Evolutionary conservation across 2,329 filamentous ascomycete species (phyloP).

Genomic region (Rhinocladiella similis): DNA sequence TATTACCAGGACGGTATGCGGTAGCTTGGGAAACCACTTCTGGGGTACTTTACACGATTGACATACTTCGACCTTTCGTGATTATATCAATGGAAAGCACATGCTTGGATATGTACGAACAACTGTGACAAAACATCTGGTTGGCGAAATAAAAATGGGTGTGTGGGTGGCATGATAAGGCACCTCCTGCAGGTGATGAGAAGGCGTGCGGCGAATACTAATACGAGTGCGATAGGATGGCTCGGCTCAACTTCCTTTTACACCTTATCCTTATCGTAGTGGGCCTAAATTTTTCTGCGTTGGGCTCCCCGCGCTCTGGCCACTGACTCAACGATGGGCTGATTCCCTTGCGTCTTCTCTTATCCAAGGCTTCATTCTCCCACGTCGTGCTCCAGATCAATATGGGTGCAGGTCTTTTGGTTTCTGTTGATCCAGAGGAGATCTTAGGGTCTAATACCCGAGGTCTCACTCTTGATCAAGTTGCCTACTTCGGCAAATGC

Average conservation of each 20-base stretch:
- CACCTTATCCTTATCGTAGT: neutral
- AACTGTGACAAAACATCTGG: no score
- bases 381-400: neutral
- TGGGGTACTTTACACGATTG: no score
- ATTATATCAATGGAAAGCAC: no score
- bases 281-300: neutral
- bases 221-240: no score
- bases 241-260: neutral
- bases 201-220: no score
- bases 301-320: neutral
- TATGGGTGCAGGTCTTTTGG: slow-evolving; percentile 25
- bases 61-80: no score
- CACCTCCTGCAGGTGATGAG: neutral
- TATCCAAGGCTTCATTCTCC: neutral
- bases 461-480: slow-evolving; percentile 53
- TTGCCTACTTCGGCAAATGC: slow-evolving; percentile 61
- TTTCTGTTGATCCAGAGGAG: slow-evolving; percentile 21
- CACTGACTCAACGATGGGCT: neutral
- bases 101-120: no score
- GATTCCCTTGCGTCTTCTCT: neutral
- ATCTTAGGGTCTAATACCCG: slow-evolving; percentile 33
- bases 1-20: no score
- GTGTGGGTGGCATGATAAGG: slow-evolving; percentile 2
- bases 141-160: neutral
- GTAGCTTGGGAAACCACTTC: no score